Conservation (phyloP, 441 rosid species). For the Hura crepitans region DNA sequence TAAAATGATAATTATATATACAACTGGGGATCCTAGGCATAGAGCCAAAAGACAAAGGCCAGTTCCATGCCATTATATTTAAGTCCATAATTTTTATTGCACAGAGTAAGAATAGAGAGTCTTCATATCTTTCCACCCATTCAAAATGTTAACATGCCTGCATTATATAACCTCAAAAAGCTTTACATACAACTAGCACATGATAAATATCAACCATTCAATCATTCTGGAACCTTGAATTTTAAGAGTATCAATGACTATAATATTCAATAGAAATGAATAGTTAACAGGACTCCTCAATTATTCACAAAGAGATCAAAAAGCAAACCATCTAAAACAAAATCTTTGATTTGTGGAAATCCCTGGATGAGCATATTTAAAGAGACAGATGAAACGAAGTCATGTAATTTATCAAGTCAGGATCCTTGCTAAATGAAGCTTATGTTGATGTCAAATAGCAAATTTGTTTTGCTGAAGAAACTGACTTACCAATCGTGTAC, state of each 20-base stretch:
- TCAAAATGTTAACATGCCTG: neutral
- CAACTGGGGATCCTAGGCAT: neutral
- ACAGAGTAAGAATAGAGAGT: neutral
- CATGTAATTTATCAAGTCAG: neutral
- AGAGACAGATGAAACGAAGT: neutral
- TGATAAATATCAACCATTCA: neutral
- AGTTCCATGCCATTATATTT: neutral
- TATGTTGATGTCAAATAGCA: conserved; percentile 2
- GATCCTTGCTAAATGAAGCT: neutral
- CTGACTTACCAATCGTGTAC: conserved; percentile 80
- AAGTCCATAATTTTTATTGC: neutral
- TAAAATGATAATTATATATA: neutral
- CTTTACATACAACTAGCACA: neutral
- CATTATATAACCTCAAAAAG: neutral
- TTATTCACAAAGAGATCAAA: neutral
- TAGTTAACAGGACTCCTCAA: neutral
- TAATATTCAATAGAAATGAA: neutral
- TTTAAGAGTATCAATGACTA: neutral
- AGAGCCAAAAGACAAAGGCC: neutral
- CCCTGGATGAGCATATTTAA: neutral
- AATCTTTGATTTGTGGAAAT: neutral
- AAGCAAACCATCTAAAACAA: neutral
- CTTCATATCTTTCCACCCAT: conserved; percentile 5
- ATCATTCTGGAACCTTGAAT: conserved; percentile 4
- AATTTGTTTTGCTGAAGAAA: neutral